A percentile compares a stretch with the other conserved stretches of the same genome.
Conservation (phyloP, 179 eudicot species). For the Beta lomatogona region DNA sequence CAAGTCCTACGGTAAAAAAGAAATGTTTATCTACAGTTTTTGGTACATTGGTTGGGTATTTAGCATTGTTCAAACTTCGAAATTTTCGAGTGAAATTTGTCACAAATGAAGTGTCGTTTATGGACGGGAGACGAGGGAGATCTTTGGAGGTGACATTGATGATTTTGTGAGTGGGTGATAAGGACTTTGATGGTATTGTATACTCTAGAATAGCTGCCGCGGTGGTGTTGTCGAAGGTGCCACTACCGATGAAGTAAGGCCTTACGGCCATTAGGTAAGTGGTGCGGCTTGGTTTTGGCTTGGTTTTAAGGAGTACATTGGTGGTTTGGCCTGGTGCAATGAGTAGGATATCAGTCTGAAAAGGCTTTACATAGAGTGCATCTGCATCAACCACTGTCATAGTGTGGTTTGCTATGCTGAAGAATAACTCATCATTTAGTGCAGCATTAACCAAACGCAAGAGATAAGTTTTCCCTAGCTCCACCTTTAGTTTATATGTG, state of each 20-base stretch:
- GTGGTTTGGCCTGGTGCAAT: conserved; percentile 78
- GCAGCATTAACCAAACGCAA: conserved; percentile 74
- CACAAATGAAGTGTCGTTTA: conserved; percentile 58
- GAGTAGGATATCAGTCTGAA: conserved; percentile 43
- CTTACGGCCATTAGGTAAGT: conserved; percentile 64
- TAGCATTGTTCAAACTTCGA: conserved; percentile 52
- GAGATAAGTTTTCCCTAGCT: conserved; percentile 59
- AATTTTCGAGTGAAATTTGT: conserved; percentile 49
- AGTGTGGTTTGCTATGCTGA: conserved; percentile 59
- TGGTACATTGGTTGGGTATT: conserved; percentile 58
- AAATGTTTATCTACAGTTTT: conserved; percentile 47
- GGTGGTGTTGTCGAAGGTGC: conserved; percentile 73
- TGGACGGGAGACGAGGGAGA: conserved; percentile 56
- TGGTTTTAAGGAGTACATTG: conserved; percentile 61
- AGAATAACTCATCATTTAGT: conserved; percentile 68
- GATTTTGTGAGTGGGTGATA: conserved; percentile 4
- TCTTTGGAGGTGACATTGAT: conserved; percentile 17
- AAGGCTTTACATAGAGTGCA: conserved; percentile 61
- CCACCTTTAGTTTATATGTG: conserved; percentile 58
- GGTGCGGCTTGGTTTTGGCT: conserved; percentile 39
- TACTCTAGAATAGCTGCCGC: conserved; percentile 63
- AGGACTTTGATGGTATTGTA: conserved; percentile 13
- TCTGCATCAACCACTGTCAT: conserved; percentile 64
- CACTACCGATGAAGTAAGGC: conserved; percentile 63
- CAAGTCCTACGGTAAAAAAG: conserved; percentile 68